phyloP scores from a whole-genome alignment of 371 early-diverging fungal genomes.

The Mucor saturninus region DNA sequence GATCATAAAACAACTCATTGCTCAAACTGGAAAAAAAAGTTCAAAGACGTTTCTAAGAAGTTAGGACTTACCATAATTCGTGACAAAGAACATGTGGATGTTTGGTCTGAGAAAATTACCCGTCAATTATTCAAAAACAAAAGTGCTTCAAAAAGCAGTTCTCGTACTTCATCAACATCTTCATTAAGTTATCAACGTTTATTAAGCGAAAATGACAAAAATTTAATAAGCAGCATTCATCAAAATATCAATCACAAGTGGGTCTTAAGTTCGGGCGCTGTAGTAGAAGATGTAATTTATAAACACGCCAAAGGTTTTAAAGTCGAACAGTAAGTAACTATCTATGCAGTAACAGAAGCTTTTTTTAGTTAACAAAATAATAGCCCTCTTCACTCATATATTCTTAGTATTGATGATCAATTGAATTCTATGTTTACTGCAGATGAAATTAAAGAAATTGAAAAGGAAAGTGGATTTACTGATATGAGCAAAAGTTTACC shows the following conservation, averaged over 20 bases:
- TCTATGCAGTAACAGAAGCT: conserved; percentile 11
- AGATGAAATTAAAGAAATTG: conserved; percentile 19
- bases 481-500: conserved; percentile 8
- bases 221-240: conserved; percentile 8
- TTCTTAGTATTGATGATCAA: conserved; percentile 13
- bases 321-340: conserved; percentile 17
- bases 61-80: conserved; percentile 2
- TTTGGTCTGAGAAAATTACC: conserved; percentile 7
- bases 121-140: neutral
- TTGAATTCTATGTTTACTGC: conserved; percentile 14
- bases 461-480: conserved; percentile 17
- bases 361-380: conserved; percentile 12
- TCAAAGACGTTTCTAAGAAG: conserved; percentile 8
- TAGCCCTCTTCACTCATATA: conserved; percentile 18
- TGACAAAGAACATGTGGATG: conserved; percentile 3
- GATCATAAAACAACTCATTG: neutral
- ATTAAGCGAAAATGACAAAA: conserved; percentile 16
- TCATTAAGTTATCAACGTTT: conserved; percentile 13
- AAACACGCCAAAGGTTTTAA: conserved; percentile 8
- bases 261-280: conserved; percentile 3
- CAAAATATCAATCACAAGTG: conserved; percentile 15
- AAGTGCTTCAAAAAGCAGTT: conserved; percentile 4
- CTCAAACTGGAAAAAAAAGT: conserved; percentile 9
- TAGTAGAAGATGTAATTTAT: conserved; percentile 17
- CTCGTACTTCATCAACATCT: conserved; percentile 8